phyloP scores from a whole-genome alignment of 805 yeast species.

The Candida tammaniensis region DNA sequence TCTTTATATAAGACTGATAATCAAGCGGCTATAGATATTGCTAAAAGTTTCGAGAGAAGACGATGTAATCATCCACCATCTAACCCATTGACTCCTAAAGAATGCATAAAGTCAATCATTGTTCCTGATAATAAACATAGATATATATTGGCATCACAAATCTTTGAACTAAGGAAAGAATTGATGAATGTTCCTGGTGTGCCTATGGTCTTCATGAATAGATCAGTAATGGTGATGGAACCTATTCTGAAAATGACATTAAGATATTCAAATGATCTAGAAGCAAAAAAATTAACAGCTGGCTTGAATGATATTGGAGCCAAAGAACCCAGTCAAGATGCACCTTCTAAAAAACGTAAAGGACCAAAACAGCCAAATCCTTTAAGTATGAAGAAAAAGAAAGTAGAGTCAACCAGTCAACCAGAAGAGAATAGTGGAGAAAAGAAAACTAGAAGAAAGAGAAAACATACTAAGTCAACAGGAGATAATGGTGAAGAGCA shows the following conservation, averaged over 20 bases:
- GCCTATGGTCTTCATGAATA: slow-evolving; percentile 81
- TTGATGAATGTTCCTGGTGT: slow-evolving; percentile 83
- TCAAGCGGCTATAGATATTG: slow-evolving; percentile 75
- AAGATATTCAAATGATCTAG: slow-evolving; percentile 42
- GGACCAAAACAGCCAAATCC: slow-evolving; percentile 90
- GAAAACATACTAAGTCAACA: slow-evolving; percentile 13
- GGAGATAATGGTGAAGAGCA: slow-evolving; percentile 1
- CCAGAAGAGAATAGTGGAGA: slow-evolving; percentile 5
- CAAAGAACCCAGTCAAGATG: slow-evolving; percentile 15
- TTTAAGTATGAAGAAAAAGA: slow-evolving; percentile 79
- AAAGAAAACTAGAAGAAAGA: slow-evolving; percentile 23
- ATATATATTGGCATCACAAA: slow-evolving; percentile 84
- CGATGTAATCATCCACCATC: slow-evolving; percentile 82
- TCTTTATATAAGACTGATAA: slow-evolving; percentile 70
- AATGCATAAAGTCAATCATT: slow-evolving; percentile 73
- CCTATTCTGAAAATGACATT: slow-evolving; percentile 75
- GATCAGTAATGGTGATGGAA: slow-evolving; percentile 95
- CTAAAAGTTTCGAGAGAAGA: slow-evolving; percentile 84
- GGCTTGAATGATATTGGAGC: slow-evolving; percentile 68
- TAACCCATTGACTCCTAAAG: slow-evolving; percentile 60
- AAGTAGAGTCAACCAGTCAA: slow-evolving; percentile 20
- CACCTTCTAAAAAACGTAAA: slow-evolving; percentile 45
- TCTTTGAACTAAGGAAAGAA: slow-evolving; percentile 61
- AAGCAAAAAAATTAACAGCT: slow-evolving; percentile 62
- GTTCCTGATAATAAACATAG: slow-evolving; percentile 82